A percentile compares a stretch with the other conserved stretches of the same genome.
These are phyloP conservation scores for Aureobasidium musti DNA, from an alignment of 2,329 filamentous ascomycete species.

Conservation along the genomic window DNA sequence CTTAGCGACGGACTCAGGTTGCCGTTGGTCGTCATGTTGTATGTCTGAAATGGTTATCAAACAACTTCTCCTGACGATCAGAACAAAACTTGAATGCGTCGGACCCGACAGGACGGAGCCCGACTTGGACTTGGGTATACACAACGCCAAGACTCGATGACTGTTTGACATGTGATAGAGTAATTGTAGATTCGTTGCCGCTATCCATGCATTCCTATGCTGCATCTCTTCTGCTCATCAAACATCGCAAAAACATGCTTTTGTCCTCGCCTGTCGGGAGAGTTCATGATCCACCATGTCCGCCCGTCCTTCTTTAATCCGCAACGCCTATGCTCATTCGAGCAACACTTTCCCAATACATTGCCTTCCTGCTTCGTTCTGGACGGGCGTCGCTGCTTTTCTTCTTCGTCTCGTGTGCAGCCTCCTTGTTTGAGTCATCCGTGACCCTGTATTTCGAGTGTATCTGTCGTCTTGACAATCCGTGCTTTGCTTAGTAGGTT, in stretches of 20 bases:
- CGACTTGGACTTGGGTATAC: background rate
- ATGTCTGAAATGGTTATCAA: background rate
- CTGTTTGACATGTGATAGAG: slow-evolving; percentile 19
- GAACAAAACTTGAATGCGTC: background rate
- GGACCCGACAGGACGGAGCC: background rate
- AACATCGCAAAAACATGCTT: slow-evolving; percentile 22
- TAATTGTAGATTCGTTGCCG: slow-evolving; percentile 20
- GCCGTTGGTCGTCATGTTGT: slow-evolving; percentile 22
- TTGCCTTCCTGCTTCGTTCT: slow-evolving; percentile 30
- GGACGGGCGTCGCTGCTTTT: slow-evolving; percentile 21
- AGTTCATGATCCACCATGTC: background rate
- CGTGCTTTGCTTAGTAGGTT: slow-evolving; percentile 65
- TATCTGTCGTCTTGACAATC: background rate
- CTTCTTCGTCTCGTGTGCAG: background rate
- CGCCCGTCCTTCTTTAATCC: slow-evolving; percentile 20
- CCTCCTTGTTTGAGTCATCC: background rate
- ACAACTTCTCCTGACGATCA: slow-evolving; percentile 6
- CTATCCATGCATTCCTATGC: slow-evolving; percentile 13
- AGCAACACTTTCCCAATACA: slow-evolving; percentile 21
- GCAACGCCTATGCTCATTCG: background rate
- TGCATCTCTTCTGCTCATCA: background rate
- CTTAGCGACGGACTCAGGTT: slow-evolving; percentile 15
- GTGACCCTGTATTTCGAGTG: background rate
- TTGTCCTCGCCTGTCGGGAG: background rate
- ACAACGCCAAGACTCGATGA: slow-evolving; percentile 14